Evolutionary conservation across 768 basidiomycete species (phyloP).

Genomic region (Phylloporus sp.): DNA sequence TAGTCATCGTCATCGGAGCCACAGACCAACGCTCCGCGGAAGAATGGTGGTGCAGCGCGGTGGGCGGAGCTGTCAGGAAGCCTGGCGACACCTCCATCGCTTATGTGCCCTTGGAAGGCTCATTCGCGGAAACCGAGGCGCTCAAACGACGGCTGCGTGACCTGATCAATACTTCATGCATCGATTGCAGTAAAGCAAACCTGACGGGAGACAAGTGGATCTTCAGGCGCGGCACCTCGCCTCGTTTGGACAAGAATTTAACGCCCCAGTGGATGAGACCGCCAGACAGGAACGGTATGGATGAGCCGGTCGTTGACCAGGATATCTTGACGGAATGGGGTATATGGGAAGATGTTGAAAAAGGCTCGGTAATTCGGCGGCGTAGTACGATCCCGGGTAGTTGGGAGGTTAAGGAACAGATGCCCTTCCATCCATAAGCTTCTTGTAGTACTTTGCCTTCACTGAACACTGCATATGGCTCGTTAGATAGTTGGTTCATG

Average conservation of each 20-base stretch:
- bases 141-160: slow-evolving; percentile 5
- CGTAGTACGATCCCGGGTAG: background rate
- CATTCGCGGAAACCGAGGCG: background rate
- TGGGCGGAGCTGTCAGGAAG: background rate
- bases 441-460: background rate
- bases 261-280: slow-evolving; percentile 1
- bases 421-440: background rate
- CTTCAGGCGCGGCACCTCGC: slow-evolving; percentile 8
- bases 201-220: slow-evolving; percentile 5
- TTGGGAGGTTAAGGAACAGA: background rate
- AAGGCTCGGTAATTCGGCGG: background rate
- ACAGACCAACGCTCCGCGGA: slow-evolving; percentile 14
- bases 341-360: slow-evolving; percentile 18
- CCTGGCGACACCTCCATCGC: slow-evolving; percentile 9
- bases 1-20: slow-evolving; percentile 19
- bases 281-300: background rate
- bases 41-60: slow-evolving; percentile 16
- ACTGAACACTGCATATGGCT: background rate
- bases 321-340: slow-evolving; percentile 21
- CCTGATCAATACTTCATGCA: slow-evolving; percentile 20
- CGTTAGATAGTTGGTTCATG: background rate
- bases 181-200: slow-evolving; percentile 20
- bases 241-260: slow-evolving; percentile 3
- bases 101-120: slow-evolving; percentile 13
- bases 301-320: background rate